A percentile compares a stretch with the other conserved stretches of the same genome.
Conservation (phyloP, 495 filamentous ascomycete species). For the Lasiosphaeris hirsuta region DNA sequence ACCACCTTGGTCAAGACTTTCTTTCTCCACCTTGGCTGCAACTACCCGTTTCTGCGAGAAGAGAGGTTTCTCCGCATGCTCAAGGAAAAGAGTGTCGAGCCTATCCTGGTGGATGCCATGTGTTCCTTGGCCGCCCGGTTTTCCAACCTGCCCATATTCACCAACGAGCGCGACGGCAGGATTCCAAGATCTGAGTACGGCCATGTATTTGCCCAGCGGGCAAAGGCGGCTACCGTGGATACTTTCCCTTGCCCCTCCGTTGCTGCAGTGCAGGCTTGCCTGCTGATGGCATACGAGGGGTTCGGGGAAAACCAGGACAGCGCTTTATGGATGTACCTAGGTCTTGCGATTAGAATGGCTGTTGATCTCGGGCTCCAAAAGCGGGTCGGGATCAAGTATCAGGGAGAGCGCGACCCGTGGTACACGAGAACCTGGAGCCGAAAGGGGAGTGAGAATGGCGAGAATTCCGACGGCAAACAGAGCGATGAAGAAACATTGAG, state of each 20-base stretch:
- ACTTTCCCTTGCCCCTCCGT: constrained; percentile 75
- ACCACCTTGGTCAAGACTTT: constrained; percentile 72
- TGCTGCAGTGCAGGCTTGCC: constrained; percentile 72
- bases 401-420: constrained; percentile 54
- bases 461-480: constrained; percentile 31
- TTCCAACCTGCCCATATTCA: constrained; percentile 63
- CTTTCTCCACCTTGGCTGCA: constrained; percentile 74
- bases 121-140: constrained; percentile 81
- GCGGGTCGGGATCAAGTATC: constrained; percentile 67
- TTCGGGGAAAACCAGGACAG: constrained; percentile 85
- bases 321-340: constrained; percentile 86
- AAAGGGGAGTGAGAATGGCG: constrained; percentile 28
- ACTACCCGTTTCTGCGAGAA: constrained; percentile 73
- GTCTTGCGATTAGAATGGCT: constrained; percentile 80
- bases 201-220: constrained; percentile 71
- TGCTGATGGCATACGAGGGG: constrained; percentile 79
- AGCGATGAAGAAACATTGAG: constrained; percentile 40
- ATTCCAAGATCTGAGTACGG: constrained; percentile 59
- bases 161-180: constrained; percentile 52
- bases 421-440: constrained; percentile 39
- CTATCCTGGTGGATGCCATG: constrained; percentile 82
- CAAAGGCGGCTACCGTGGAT: constrained; percentile 70
- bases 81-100: constrained; percentile 73
- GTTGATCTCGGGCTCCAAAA: constrained; percentile 81
- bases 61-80: constrained; percentile 66